These are phyloP conservation scores for Taiozyma sp. DNA, from an alignment of 1,139 yeast species.

Conservation along the genomic window DNA sequence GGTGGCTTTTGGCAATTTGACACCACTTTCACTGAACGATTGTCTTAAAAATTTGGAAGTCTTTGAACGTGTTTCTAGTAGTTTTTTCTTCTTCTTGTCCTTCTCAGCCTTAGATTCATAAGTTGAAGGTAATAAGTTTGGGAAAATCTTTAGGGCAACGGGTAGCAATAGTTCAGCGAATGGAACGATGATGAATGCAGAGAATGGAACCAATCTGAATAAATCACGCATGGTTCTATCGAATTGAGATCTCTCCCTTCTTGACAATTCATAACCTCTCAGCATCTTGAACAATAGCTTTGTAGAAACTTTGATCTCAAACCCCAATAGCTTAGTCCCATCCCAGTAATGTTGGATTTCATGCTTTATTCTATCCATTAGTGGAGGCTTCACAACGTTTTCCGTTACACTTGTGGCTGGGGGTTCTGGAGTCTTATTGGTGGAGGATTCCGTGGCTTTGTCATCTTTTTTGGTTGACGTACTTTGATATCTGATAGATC, in stretches of 20 bases:
- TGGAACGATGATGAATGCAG: slow-evolving; percentile 85
- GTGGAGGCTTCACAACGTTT: slow-evolving; percentile 26
- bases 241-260: slow-evolving; percentile 87
- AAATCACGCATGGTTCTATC: slow-evolving; percentile 85
- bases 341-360: slow-evolving; percentile 92
- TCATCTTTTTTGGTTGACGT: background rate
- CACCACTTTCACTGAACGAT: slow-evolving; percentile 67
- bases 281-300: slow-evolving; percentile 77
- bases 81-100: slow-evolving; percentile 59
- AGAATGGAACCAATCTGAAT: slow-evolving; percentile 84
- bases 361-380: slow-evolving; percentile 84
- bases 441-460: background rate
- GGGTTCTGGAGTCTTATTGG: slow-evolving; percentile 21
- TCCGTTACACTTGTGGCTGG: slow-evolving; percentile 6
- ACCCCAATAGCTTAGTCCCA: slow-evolving; percentile 90
- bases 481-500: background rate
- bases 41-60: slow-evolving; percentile 79
- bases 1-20: slow-evolving; percentile 55
- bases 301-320: slow-evolving; percentile 81
- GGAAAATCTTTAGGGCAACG: slow-evolving; percentile 84
- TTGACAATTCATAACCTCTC: slow-evolving; percentile 87
- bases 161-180: slow-evolving; percentile 93
- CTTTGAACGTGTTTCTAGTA: slow-evolving; percentile 69
- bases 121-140: slow-evolving; percentile 90
- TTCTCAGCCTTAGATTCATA: slow-evolving; percentile 76